phyloP scores from a whole-genome alignment of 2,329 filamentous ascomycete genomes.

The Colletotrichum phormii region DNA sequence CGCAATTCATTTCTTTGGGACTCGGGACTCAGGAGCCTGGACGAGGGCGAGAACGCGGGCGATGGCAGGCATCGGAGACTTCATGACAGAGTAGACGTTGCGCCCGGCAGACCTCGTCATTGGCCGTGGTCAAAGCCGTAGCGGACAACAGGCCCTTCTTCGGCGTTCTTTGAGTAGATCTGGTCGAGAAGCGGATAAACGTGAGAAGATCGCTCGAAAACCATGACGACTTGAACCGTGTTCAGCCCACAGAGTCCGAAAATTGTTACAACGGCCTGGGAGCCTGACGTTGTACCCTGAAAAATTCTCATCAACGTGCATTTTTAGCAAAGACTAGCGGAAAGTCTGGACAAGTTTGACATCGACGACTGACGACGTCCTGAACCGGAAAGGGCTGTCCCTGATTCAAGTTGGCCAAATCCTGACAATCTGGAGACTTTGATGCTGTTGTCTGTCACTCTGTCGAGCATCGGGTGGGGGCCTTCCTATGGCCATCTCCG shows the following conservation, averaged over 20 bases:
- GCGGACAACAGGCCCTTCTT: not conserved
- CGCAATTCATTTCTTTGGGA: not conserved
- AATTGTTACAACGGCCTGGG: not conserved
- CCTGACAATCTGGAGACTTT: not conserved
- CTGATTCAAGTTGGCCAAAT: conserved; percentile 13
- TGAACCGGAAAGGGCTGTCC: not conserved
- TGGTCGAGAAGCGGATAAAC: conserved; percentile 4
- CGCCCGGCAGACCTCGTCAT: not conserved
- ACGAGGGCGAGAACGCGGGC: conserved; percentile 13
- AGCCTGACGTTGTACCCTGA: not conserved
- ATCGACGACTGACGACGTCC: conserved; percentile 1
- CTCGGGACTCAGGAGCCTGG: not conserved
- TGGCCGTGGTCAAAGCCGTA: not conserved
- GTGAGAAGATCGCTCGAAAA: conserved; percentile 7
- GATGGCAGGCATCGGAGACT: conserved; percentile 4
- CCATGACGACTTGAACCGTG: conserved; percentile 3
- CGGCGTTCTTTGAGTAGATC: conserved; percentile 2
- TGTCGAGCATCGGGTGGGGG: not conserved
- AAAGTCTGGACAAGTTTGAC: not conserved
- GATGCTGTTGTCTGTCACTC: too few species aligned
- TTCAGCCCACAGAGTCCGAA: conserved; percentile 8
- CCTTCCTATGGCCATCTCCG: not conserved
- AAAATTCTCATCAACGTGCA: not conserved
- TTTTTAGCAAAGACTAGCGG: not conserved
- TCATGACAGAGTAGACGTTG: conserved; percentile 8